A percentile compares a stretch with the other conserved stretches of the same genome.
These are phyloP conservation scores for Pseudoperonospora humuli DNA, from an alignment of 352 stramenopile genomes.

Conservation along the genomic window DNA sequence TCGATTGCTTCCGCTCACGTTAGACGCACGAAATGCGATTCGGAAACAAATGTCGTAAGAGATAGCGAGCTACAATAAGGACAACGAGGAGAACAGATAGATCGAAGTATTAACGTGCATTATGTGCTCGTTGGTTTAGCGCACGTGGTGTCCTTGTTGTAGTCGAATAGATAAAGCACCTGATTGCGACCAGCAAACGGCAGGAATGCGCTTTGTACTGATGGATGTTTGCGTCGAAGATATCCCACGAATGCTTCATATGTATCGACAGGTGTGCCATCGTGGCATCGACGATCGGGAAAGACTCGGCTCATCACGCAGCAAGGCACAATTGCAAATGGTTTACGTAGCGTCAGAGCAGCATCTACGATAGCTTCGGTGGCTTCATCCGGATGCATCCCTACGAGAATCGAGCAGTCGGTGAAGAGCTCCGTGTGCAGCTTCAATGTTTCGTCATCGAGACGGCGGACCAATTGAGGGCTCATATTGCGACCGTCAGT, in stretches of 20 bases:
- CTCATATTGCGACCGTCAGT: constrained; percentile 33
- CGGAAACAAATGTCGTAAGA: constrained; percentile 19
- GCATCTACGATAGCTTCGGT: constrained; percentile 94
- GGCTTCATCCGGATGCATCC: constrained; percentile 94
- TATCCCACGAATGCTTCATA: constrained; percentile 83
- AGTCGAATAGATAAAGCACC: constrained; percentile 75
- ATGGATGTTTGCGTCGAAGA: constrained; percentile 66
- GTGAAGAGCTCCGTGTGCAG: constrained; percentile 53
- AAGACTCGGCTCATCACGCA: constrained; percentile 94
- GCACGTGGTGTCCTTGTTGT: constrained; percentile 13
- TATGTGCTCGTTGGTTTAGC: constrained; percentile 1
- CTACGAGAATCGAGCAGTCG: constrained; percentile 81
- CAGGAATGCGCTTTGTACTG: constrained; percentile 57
- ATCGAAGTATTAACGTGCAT: not conserved
- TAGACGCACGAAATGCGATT: constrained; percentile 38
- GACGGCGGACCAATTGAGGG: constrained; percentile 42
- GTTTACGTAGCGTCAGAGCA: constrained; percentile 78
- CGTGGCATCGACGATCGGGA: constrained; percentile 47
- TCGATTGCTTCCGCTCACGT: constrained; percentile 61
- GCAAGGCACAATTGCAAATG: constrained; percentile 94
- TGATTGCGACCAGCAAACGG: constrained; percentile 80
- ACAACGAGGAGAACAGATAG: not conserved
- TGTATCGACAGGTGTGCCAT: constrained; percentile 60
- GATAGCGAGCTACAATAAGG: not conserved
- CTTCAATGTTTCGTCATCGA: constrained; percentile 50